Evolutionary conservation across 208 protist species (phyloP), one percentile per base, ranked within the genome.

Genomic region (Plasmodiophora brassicae): DNA sequence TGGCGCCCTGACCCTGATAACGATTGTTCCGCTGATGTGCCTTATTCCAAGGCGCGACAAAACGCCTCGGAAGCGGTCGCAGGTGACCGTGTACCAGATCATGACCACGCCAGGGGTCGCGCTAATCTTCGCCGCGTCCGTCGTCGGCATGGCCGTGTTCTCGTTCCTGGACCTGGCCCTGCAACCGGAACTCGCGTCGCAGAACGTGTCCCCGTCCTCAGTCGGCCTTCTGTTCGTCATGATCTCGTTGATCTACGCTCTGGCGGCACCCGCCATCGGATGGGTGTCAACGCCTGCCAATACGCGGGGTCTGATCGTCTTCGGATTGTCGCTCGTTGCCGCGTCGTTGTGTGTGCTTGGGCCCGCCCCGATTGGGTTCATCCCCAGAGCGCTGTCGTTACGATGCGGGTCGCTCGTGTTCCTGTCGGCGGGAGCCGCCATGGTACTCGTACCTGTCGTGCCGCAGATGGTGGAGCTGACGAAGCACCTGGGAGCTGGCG

Each of bases 171-270:
- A 78, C n/a, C 65, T 78, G 5, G 5, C n/a, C 20, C n/a, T 78
- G 65, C 65, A 78, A 38, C 65, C 65, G 14, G n/a, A 5, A 38
- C n/a, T 78, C 10, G 5, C 65, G 14, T 5, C 65, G 20, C 65
- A 78, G 5, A 8, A 78, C 41, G 14, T 78, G n/a, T 78, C 65
- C 10, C 20, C 65, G 5, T 78, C 65, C 14, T 78, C 65, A 32
- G 41, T 78, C 65, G 65, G 65, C 5, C n/a, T 78, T n/a, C 5
- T 78, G n/a, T 78, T 78, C n/a, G 65, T 78, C 65, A 5, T 78
- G 5, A 78, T 78, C 65, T 44, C 32, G 32, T n/a, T 38, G 32
- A 32, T 78, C 65, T 78, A 78, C 65, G 65, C 65, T 5, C 20
- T 78, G 5, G 65, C 65, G 41, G 32, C 65, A 8, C 65, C 65